phyloP scores from a whole-genome alignment of 805 yeast species.

The Yarrowia hollandica region DNA sequence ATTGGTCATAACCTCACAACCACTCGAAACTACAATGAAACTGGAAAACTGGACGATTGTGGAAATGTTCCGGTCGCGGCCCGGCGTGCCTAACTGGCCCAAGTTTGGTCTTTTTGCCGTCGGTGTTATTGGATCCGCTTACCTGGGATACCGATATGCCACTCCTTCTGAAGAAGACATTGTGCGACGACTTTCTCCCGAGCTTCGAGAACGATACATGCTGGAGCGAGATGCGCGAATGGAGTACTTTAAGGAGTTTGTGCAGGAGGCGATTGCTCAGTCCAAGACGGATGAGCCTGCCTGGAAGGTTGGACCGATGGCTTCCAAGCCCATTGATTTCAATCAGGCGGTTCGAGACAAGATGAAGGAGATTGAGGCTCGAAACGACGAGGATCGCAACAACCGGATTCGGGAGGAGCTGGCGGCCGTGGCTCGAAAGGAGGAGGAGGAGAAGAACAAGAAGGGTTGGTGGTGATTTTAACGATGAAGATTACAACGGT shows the following conservation, averaged over 20 bases:
- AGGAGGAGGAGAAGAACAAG: slow-evolving; percentile 28
- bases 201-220: slow-evolving; percentile 26
- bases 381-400: slow-evolving; percentile 21
- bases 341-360: slow-evolving; percentile 15
- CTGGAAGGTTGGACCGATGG: slow-evolving; percentile 28
- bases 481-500: too few species aligned
- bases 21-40: background rate
- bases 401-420: slow-evolving; percentile 6
- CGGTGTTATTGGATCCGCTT: slow-evolving; percentile 7
- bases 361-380: slow-evolving; percentile 26
- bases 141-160: slow-evolving; percentile 13
- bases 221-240: slow-evolving; percentile 23
- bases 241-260: slow-evolving; percentile 27
- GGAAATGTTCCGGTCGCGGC: slow-evolving; percentile 28
- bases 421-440: slow-evolving; percentile 18
- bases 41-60: slow-evolving; percentile 20
- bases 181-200: slow-evolving; percentile 18
- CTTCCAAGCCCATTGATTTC: slow-evolving; percentile 16
- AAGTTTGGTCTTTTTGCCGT: slow-evolving; percentile 26
- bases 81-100: slow-evolving; percentile 30
- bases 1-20: slow-evolving; percentile 25
- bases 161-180: slow-evolving; percentile 26
- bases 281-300: slow-evolving; percentile 24
- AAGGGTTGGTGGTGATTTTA: slow-evolving; percentile 28
- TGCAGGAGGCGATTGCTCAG: slow-evolving; percentile 26